These are phyloP conservation scores for Candida incommunis DNA, from an alignment of 805 yeast species.

Conservation along the genomic window DNA sequence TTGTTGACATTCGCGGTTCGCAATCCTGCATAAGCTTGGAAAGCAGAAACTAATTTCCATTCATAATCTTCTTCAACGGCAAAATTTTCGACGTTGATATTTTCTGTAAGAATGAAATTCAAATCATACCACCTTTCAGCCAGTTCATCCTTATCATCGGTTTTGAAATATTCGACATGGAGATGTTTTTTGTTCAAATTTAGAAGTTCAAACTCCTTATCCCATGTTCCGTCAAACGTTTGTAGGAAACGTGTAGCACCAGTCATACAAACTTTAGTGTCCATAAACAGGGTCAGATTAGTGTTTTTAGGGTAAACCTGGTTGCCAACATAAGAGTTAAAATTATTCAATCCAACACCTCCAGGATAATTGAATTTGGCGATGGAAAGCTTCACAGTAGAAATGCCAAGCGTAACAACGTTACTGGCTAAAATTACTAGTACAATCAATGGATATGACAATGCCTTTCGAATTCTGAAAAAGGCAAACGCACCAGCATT, in stretches of 20 bases:
- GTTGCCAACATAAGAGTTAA: constrained; percentile 29
- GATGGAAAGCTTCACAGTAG: constrained; percentile 40
- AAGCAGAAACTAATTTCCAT: not conserved
- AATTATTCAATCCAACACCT: constrained; percentile 48
- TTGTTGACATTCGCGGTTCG: not conserved
- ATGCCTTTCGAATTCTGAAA: constrained; percentile 20
- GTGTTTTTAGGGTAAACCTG: constrained; percentile 7
- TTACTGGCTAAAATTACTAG: constrained; percentile 21
- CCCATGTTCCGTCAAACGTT: constrained; percentile 35
- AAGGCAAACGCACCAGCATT: constrained; percentile 33
- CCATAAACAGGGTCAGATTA: constrained; percentile 46
- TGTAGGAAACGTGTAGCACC: constrained; percentile 60
- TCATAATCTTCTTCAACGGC: not conserved
- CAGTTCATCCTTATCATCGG: not conserved
- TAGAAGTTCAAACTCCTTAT: not conserved
- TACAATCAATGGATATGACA: constrained; percentile 11
- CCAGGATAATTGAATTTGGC: constrained; percentile 83
- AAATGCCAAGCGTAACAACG: constrained; percentile 24
- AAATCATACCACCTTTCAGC: not conserved
- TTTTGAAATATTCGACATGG: not conserved
- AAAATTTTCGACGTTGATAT: not conserved
- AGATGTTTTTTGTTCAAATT: not conserved
- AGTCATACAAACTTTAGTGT: constrained; percentile 72
- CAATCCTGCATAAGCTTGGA: not conserved
- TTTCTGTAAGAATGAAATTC: not conserved